Evolutionary conservation across 75 land plant species (phyloP).

Genomic region (Cunninghamia lanceolata): DNA sequence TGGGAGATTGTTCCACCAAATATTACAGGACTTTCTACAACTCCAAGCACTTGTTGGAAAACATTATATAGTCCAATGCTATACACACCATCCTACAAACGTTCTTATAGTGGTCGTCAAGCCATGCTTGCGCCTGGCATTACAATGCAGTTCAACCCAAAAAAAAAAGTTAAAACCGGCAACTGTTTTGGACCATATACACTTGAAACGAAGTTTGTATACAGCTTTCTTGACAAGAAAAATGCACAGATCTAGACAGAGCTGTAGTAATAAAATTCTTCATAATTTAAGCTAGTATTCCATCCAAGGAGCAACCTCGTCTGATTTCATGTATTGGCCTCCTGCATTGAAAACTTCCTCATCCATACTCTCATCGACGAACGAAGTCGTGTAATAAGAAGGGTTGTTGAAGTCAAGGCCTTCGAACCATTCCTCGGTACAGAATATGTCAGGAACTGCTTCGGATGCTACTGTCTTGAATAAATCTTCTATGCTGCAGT

Average conservation of each 20-base stretch:
- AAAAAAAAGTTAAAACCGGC: too few relatives aligned
- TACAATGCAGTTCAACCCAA: neutral
- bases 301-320: conserved; percentile 8
- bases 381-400: conserved; percentile 2
- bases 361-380: neutral
- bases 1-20: neutral
- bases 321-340: neutral
- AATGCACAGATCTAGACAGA: neutral
- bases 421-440: conserved; percentile 3
- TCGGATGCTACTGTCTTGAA: conserved; percentile 5
- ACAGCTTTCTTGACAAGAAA: neutral
- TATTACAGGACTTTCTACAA: neutral
- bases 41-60: neutral
- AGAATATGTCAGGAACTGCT: conserved; percentile 4
- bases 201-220: neutral
- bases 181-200: neutral
- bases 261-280: neutral
- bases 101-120: neutral
- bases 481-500: conserved; percentile 12
- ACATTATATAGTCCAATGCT: neutral
- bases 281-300: conserved; percentile 1
- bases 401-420: conserved; percentile 8
- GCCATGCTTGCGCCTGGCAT: conserved; percentile 4
- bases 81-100: neutral
- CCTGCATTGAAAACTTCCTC: conserved; percentile 8